These are phyloP conservation scores for Yamadazyma conglobata DNA, from an alignment of 1,139 yeast genomes.

Conservation along the genomic window DNA sequence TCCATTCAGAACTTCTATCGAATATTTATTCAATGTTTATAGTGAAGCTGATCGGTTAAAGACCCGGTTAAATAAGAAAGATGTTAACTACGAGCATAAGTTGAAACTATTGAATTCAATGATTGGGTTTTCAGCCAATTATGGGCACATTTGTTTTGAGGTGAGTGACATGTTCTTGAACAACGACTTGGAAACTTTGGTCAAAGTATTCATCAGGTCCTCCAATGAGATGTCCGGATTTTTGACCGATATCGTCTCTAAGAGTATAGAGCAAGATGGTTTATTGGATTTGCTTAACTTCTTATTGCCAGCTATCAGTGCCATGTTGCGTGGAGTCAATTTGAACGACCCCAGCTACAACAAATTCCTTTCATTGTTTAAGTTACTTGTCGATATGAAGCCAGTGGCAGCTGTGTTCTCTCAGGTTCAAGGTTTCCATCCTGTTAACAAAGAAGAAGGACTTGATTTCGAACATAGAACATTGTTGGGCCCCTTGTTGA, in stretches of 20 bases:
- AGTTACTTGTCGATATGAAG: constrained; percentile 58
- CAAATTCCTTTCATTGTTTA: constrained; percentile 51
- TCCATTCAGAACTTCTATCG: constrained; percentile 32
- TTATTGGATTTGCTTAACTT: constrained; percentile 57
- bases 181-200: constrained; percentile 28
- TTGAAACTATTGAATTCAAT: constrained; percentile 44
- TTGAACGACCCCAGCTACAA: constrained; percentile 49
- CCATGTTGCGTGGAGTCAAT: constrained; percentile 26
- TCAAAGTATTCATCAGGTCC: constrained; percentile 27
- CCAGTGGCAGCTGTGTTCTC: constrained; percentile 61
- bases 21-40: constrained; percentile 47
- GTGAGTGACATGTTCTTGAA: constrained; percentile 62
- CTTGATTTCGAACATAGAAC: constrained; percentile 57
- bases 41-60: constrained; percentile 32
- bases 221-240: constrained; percentile 46
- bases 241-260: constrained; percentile 52
- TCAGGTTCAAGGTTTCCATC: constrained; percentile 52
- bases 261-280: constrained; percentile 65
- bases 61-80: constrained; percentile 41
- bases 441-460: constrained; percentile 39
- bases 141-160: constrained; percentile 68
- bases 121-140: constrained; percentile 55
- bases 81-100: constrained; percentile 36
- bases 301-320: constrained; percentile 48
- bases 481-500: constrained; percentile 71